phyloP scores from a whole-genome alignment of 129 eudicot species.

The Logfia minima region DNA sequence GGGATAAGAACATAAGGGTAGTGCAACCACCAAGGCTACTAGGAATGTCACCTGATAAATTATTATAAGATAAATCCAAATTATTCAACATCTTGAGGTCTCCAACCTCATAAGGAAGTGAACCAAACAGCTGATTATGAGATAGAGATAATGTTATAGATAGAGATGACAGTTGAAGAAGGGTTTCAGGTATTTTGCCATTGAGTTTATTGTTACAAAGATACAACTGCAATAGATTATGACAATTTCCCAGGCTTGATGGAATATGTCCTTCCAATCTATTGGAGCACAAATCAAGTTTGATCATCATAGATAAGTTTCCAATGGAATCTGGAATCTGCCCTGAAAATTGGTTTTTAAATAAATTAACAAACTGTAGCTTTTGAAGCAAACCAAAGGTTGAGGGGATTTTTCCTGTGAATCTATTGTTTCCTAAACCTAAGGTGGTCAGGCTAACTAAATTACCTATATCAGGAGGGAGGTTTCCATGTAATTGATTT shows the following conservation, averaged over 20 bases:
- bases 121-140: constrained; percentile 5
- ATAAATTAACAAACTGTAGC: not conserved
- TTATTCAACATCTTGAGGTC: not conserved
- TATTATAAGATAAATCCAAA: constrained; percentile 21
- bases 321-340: not conserved
- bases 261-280: not conserved
- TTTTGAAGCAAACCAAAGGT: not conserved
- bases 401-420: not conserved
- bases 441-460: not conserved
- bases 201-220: constrained; percentile 9
- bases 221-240: not conserved
- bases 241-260: not conserved
- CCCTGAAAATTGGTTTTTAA: not conserved
- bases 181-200: constrained; percentile 14
- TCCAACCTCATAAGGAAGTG: constrained; percentile 18
- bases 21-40: constrained; percentile 21
- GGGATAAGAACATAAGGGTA: constrained; percentile 16
- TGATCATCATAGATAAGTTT: not conserved
- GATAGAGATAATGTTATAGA: not conserved
- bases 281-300: not conserved
- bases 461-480: constrained; percentile 6
- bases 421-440: not conserved
- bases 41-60: constrained; percentile 19
- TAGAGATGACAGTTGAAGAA: constrained; percentile 19
- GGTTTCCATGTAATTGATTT: not conserved